A percentile compares a stretch with the other conserved stretches of the same genome.
These are phyloP conservation scores for Rhizophagus sp. DNA, from an alignment of 192 early-diverging fungal genomes.

Conservation along the genomic window DNA sequence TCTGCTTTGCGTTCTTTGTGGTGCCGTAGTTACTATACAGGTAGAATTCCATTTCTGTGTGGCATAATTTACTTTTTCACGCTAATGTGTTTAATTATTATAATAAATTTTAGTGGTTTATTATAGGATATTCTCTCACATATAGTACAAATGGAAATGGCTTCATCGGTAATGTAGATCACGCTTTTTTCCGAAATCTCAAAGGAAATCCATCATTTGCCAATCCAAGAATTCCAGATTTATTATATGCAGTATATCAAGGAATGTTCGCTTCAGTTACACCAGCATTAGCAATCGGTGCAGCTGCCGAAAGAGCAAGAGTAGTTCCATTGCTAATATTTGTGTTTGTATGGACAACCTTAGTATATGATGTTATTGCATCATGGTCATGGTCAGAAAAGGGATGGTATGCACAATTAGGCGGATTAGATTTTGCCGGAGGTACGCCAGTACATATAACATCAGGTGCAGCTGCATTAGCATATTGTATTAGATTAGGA, in stretches of 20 bases:
- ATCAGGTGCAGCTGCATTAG: conserved; percentile 87
- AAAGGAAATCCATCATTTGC: conserved; percentile 52
- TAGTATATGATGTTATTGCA: conserved; percentile 93
- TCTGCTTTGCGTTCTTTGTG: conserved; percentile 76
- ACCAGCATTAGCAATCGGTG: conserved; percentile 87
- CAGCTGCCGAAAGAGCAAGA: conserved; percentile 86
- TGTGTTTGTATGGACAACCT: conserved; percentile 89
- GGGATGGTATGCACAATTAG: conserved; percentile 74
- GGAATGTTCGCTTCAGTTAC: conserved; percentile 93
- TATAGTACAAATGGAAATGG: conserved; percentile 71
- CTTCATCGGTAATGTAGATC: conserved; percentile 82
- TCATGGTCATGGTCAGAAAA: conserved; percentile 95
- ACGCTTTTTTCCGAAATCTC: conserved; percentile 67
- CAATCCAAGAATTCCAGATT: conserved; percentile 67
- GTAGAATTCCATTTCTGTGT: conserved; percentile 24
- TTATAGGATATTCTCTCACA: conserved; percentile 88
- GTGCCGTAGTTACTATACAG: conserved; percentile 87
- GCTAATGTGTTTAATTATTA: no score
- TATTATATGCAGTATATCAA: conserved; percentile 84
- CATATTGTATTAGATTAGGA: conserved; percentile 85
- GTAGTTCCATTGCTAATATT: conserved; percentile 86
- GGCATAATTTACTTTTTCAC: neutral
- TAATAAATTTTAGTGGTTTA: conserved; percentile 65
- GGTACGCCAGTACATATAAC: conserved; percentile 95
- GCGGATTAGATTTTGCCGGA: conserved; percentile 92